Percentiles rank a stretch among this genome's conserved stretches.
These are phyloP conservation scores for Verticillium nubilum DNA, from an alignment of 2,329 filamentous ascomycete genomes.

Conservation along the genomic window DNA sequence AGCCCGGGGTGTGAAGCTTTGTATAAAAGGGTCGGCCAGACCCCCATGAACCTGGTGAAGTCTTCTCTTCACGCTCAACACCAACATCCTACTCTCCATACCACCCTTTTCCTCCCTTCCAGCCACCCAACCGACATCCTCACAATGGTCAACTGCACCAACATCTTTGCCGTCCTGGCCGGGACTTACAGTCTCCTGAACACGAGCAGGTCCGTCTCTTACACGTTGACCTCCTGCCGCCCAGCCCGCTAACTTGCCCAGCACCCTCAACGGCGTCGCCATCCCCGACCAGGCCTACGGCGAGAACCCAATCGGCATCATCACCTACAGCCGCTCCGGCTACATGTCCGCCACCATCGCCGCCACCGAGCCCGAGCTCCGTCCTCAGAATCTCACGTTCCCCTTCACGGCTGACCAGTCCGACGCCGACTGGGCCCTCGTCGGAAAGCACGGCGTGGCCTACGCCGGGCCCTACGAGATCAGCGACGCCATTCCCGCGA, in stretches of 20 bases:
- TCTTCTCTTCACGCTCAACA: background rate
- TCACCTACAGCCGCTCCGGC: constrained; percentile 18
- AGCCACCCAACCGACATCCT: background rate
- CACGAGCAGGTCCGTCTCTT: constrained; percentile 7
- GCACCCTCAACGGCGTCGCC: constrained; percentile 10
- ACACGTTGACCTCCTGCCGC: accelerated
- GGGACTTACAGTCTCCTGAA: constrained; percentile 11
- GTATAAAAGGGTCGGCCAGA: background rate
- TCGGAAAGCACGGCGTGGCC: constrained; percentile 18
- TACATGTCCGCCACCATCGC: constrained; percentile 22
- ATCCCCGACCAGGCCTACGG: constrained; percentile 14
- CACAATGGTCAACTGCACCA: constrained; percentile 10
- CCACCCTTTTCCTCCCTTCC: background rate
- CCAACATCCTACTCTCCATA: background rate
- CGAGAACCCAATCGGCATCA: constrained; percentile 15
- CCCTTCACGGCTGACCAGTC: constrained; percentile 14
- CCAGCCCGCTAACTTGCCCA: background rate
- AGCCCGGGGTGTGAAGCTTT: background rate
- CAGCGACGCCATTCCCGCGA: constrained; percentile 15
- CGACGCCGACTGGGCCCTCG: constrained; percentile 19
- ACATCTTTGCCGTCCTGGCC: constrained; percentile 10
- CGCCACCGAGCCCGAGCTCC: constrained; percentile 17
- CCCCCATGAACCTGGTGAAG: background rate
- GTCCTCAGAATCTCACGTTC: constrained; percentile 16
- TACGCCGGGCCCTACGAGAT: constrained; percentile 19